phyloP scores from a whole-genome alignment of 768 basidiomycete species.

The Mycena rebaudengoi region DNA sequence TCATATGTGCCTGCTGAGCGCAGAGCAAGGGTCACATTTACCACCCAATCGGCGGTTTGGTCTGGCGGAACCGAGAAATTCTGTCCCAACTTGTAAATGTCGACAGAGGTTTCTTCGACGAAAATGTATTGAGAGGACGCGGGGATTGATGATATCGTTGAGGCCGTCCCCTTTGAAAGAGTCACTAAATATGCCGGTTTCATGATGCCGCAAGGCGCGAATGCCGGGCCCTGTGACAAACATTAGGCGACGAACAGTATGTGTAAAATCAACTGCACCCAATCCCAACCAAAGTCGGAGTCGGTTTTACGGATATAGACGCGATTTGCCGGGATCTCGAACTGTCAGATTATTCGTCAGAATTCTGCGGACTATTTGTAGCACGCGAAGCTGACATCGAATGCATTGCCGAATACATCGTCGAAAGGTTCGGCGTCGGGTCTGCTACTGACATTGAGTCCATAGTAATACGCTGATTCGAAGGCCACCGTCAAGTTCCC shows the following conservation, averaged over 20 bases:
- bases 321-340: conserved; percentile 58
- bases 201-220: conserved; percentile 62
- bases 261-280: conserved; percentile 44
- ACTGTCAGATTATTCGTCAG: conserved; percentile 42
- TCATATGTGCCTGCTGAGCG: conserved; percentile 49
- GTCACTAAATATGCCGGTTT: conserved; percentile 64
- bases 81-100: conserved; percentile 63
- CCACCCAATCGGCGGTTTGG: conserved; percentile 61
- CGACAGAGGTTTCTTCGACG: conserved; percentile 61
- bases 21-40: conserved; percentile 61
- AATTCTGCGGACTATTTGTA: not conserved
- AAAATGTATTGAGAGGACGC: conserved; percentile 44
- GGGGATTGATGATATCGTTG: conserved; percentile 33
- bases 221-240: conserved; percentile 58
- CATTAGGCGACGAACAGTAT: not conserved
- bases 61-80: conserved; percentile 52
- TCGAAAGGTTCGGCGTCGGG: conserved; percentile 58
- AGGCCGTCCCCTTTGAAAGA: conserved; percentile 35
- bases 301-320: conserved; percentile 59
- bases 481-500: conserved; percentile 56
- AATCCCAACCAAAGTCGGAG: conserved; percentile 71
- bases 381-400: conserved; percentile 39
- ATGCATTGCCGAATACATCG: no score
- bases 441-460: conserved; percentile 58
- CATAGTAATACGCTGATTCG: conserved; percentile 63